Conservation (phyloP, 2,329 filamentous ascomycete genomes). For the Colletotrichum phormii region DNA sequence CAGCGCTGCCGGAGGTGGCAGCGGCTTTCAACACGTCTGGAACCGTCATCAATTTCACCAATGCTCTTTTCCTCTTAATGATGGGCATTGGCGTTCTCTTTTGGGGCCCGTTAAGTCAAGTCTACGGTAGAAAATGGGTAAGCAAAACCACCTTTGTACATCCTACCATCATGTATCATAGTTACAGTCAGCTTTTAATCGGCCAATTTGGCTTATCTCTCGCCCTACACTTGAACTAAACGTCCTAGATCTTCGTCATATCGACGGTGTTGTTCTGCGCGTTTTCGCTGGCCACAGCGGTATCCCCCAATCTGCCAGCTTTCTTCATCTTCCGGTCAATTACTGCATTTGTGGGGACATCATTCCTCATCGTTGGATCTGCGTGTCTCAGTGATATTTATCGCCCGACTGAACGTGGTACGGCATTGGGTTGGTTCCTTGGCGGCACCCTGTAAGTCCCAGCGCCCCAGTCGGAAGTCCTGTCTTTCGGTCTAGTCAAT, state of each 20-base stretch:
- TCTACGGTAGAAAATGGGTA: slow-evolving; percentile 64
- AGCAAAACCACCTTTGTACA: slow-evolving; percentile 47
- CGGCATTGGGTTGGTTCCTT: slow-evolving; percentile 75
- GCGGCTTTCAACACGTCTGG: slow-evolving; percentile 72
- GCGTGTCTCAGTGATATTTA: slow-evolving; percentile 70
- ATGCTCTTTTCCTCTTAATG: slow-evolving; percentile 77
- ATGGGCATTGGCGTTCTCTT: slow-evolving; percentile 76
- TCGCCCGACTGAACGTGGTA: slow-evolving; percentile 71
- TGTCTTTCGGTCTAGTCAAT: background rate
- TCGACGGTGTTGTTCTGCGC: slow-evolving; percentile 63
- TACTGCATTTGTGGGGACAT: slow-evolving; percentile 77
- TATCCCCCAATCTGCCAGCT: slow-evolving; percentile 72
- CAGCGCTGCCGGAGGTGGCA: slow-evolving; percentile 81
- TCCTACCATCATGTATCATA: slow-evolving; percentile 12
- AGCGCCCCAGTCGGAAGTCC: background rate
- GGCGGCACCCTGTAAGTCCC: slow-evolving; percentile 64
- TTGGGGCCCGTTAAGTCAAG: slow-evolving; percentile 74
- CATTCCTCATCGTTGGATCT: slow-evolving; percentile 75
- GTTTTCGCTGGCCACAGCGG: slow-evolving; percentile 74
- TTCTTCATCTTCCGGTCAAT: slow-evolving; percentile 78
- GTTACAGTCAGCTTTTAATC: background rate
- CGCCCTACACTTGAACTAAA: slow-evolving; percentile 14
- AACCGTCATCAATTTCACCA: slow-evolving; percentile 75
- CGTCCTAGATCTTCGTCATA: slow-evolving; percentile 38
- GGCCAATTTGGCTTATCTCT: background rate